A percentile compares a stretch with the other conserved stretches of the same genome.
Evolutionary conservation across 2,329 filamentous ascomycete species (phyloP).

Genomic region (Incumbomyces lentus): DNA sequence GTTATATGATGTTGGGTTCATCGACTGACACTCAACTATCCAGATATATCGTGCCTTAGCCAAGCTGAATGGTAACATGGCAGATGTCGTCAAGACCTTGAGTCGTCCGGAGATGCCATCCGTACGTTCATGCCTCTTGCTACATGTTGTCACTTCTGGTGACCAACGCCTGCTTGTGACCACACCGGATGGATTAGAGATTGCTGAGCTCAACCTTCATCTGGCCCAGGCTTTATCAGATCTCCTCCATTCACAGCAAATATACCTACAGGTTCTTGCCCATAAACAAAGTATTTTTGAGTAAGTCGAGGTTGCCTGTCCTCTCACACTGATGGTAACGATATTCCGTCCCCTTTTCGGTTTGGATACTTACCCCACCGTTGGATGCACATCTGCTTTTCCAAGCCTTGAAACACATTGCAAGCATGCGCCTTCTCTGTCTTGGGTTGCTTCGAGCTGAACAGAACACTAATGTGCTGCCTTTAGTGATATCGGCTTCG

Average conservation of each 20-base stretch:
- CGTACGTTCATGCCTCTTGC: constrained; percentile 4
- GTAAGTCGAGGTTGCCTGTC: too few species aligned
- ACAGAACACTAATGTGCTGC: too few species aligned
- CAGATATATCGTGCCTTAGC: constrained; percentile 10
- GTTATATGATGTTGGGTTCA: too few species aligned
- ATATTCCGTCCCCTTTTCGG: too few species aligned
- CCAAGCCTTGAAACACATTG: too few species aligned
- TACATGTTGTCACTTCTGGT: not conserved
- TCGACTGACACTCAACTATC: too few species aligned
- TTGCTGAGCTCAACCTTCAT: constrained; percentile 9
- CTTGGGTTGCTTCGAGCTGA: too few species aligned
- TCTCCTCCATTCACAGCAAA: not conserved
- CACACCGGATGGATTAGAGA: constrained; percentile 1
- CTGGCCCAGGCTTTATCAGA: constrained; percentile 2
- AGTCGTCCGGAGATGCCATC: not conserved
- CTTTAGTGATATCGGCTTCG: constrained; percentile 8
- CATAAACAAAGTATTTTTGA: constrained; percentile 8
- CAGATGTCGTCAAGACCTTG: constrained; percentile 1
- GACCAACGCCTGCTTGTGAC: constrained; percentile 2
- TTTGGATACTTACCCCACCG: too few species aligned
- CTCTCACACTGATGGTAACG: too few species aligned
- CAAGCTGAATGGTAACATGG: constrained; percentile 9
- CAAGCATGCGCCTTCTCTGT: too few species aligned
- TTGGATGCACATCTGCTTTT: too few species aligned
- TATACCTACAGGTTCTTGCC: constrained; percentile 7